A percentile compares a stretch with the other conserved stretches of the same genome.
Evolutionary conservation across 495 filamentous ascomycete genomes (phyloP).

Genomic region (Lineolata rhizophorae): DNA sequence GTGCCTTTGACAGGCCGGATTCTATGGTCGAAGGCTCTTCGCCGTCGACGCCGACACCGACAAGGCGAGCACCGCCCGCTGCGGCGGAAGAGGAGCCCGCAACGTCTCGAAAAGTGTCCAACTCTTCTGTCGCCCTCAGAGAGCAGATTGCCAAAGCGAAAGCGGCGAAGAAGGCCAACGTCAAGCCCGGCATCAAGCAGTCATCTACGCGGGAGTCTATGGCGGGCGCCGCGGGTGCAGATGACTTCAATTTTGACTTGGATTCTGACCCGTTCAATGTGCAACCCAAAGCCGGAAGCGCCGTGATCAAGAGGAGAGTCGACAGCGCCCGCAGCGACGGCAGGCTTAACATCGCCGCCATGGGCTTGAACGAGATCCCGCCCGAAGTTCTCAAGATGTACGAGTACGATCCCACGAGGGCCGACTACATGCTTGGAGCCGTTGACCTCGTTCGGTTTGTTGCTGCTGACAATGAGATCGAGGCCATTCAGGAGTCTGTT

Average conservation of each 20-base stretch:
- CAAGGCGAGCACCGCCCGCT: slow-evolving; percentile 4
- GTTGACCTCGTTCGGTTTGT: slow-evolving; percentile 80
- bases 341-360: slow-evolving; percentile 69
- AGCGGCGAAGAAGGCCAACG: slow-evolving; percentile 33
- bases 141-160: slow-evolving; percentile 90
- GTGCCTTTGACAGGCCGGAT: slow-evolving; percentile 24
- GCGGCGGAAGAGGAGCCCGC: slow-evolving; percentile 1
- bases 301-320: slow-evolving; percentile 50
- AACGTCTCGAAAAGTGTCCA: slow-evolving; percentile 23
- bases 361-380: slow-evolving; percentile 64
- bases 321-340: slow-evolving; percentile 58
- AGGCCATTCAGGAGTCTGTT: slow-evolving; percentile 41
- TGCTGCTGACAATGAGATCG: slow-evolving; percentile 81
- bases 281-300: slow-evolving; percentile 19
- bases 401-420: slow-evolving; percentile 25
- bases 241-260: slow-evolving; percentile 13
- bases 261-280: slow-evolving; percentile 19
- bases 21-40: no score
- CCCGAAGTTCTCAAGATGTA: slow-evolving; percentile 82
- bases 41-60: slow-evolving; percentile 10
- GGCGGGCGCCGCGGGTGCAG: slow-evolving; percentile 37
- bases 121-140: slow-evolving; percentile 60
- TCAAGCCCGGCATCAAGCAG: slow-evolving; percentile 2
- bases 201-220: no score
- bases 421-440: slow-evolving; percentile 43